phyloP scores from a whole-genome alignment of 2,329 filamentous ascomycete genomes.

The Chaetomium globosum region DNA sequence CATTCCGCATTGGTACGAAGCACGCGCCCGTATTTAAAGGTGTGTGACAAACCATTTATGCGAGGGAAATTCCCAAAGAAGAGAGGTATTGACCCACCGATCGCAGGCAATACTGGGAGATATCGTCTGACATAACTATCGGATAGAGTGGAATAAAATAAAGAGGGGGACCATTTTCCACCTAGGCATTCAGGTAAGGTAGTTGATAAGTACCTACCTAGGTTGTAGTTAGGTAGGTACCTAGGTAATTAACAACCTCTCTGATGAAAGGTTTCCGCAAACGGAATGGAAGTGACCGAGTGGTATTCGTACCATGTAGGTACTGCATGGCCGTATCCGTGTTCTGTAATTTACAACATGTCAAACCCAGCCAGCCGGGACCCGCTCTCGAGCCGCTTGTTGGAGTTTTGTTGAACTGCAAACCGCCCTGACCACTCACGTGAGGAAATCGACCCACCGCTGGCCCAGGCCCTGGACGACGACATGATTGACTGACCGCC shows the following conservation, averaged over 20 bases:
- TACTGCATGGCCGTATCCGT: too few relatives aligned
- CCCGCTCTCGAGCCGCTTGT: background rate
- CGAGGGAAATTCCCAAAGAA: background rate
- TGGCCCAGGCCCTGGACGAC: background rate
- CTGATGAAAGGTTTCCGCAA: too few relatives aligned
- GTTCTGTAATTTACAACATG: background rate
- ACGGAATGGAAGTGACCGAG: too few relatives aligned
- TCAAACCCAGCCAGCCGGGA: background rate
- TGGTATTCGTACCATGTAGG: too few relatives aligned
- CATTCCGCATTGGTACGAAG: background rate
- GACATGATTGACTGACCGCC: conserved; percentile 31
- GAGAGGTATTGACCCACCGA: background rate
- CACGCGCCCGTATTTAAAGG: background rate
- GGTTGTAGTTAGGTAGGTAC: too few relatives aligned
- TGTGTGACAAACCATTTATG: background rate
- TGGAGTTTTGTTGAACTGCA: background rate
- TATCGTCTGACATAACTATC: background rate
- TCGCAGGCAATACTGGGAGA: background rate
- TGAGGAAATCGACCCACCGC: conserved; percentile 9
- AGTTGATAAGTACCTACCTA: too few relatives aligned
- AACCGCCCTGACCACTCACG: conserved; percentile 2
- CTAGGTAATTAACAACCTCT: too few relatives aligned
- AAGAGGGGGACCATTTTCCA: background rate
- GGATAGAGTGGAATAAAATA: background rate
- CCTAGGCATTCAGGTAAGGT: too few relatives aligned